A percentile compares a stretch with the other conserved stretches of the same genome.
phyloP scores from a whole-genome alignment of 2,329 filamentous ascomycete genomes.

The Geosmithia morbida region DNA sequence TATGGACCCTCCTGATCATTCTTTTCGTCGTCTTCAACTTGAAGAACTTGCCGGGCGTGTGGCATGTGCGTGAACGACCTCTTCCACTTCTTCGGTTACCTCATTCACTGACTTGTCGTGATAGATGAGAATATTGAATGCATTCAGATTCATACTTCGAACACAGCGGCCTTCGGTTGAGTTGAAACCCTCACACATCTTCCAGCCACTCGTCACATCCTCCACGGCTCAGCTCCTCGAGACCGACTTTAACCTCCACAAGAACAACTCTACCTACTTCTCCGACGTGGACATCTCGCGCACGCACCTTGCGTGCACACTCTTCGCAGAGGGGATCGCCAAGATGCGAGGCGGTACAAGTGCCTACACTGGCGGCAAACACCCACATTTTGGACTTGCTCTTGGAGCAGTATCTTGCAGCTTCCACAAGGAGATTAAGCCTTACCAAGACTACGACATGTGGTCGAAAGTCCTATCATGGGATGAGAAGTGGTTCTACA shows the following conservation, averaged over 20 bases:
- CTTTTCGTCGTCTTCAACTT: background rate
- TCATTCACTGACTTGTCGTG: background rate
- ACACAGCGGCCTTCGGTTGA: constrained; percentile 8
- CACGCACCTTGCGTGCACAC: constrained; percentile 55
- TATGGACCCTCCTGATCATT: background rate
- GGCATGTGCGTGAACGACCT: background rate
- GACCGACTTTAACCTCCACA: constrained; percentile 77
- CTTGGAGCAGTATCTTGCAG: constrained; percentile 60
- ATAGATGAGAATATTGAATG: background rate
- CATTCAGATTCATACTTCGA: background rate
- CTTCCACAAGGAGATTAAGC: constrained; percentile 60
- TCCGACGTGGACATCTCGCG: constrained; percentile 72
- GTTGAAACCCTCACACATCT: background rate
- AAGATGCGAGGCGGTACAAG: background rate
- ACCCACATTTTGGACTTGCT: constrained; percentile 27
- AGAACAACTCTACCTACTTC: constrained; percentile 76
- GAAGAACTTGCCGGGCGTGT: background rate
- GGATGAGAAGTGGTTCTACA: constrained; percentile 73
- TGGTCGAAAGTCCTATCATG: constrained; percentile 59
- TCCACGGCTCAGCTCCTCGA: constrained; percentile 37
- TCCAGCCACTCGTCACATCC: background rate
- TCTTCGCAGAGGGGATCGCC: background rate
- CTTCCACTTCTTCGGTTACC: background rate
- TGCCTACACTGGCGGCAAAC: background rate
- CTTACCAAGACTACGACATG: constrained; percentile 57